Base-by-base conservation (phyloP, 148 eudicot species). In the Cornus florida region DNA sequence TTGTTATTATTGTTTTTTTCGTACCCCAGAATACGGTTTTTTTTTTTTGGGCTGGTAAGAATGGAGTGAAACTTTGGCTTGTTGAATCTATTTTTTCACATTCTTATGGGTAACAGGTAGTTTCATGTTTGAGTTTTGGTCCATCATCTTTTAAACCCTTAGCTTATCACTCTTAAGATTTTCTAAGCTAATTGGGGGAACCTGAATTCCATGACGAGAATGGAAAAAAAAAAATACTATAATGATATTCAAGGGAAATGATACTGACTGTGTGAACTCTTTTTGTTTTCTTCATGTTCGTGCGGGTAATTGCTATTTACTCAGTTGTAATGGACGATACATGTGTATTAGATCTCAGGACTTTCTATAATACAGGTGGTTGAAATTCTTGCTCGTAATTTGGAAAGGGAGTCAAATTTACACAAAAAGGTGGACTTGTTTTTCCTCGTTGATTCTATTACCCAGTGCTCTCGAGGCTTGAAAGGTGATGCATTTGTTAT, bases 371-470 rank as follows among this genome's bases (percentile, higher is more conserved):
- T 64, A 43, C 85, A 97, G 99, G 98, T 92, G 79, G 90, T 97
- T 70, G 98, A 97, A 71, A 85, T 89, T 79, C 85, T 97, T 83
- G 94, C 85, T 53, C 91, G 74, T 31, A 88, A 87, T 77, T 79
- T 97, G 91, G 98, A 97, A 80, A 88, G 77, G 74, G 99, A 94
- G 84, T 80, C 90, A 53, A 94, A 89, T 82, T 78, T 92, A 75
- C 85, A 83, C 76, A 90, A 82, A 81, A 89, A 92, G 71, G 93
- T 97, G 74, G 99, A 97, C 86, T 82, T 97, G 86, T 94, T 97
- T 85, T 97, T 97, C 80, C 99, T 97, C 16, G 94, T 97, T 84
- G 98, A 97, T 83, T 97, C 99, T 7, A 90, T 97, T 83, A 87
- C 96, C 17, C 99, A 94, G 84, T 81, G 91, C 78, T 91, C 93